Evolutionary conservation across 2,329 filamentous ascomycete genomes (phyloP), one percentile per base, ranked within the genome.

Genomic region (Ceratocystis cubensis): DNA sequence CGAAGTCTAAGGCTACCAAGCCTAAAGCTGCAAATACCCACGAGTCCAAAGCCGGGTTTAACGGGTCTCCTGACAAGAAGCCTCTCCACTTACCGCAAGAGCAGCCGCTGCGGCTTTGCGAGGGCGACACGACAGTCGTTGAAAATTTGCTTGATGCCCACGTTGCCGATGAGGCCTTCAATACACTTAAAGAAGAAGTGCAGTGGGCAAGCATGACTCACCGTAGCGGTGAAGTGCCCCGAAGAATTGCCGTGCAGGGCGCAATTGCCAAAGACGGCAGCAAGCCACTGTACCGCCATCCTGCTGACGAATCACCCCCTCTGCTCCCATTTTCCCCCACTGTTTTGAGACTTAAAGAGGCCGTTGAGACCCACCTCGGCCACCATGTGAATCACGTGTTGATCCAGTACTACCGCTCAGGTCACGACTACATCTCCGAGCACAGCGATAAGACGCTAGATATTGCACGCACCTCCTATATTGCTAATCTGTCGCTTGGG

Each of bases 381-480:
- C 94, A 97, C 72, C 78, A 83, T 0, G 76, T 99, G 53, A 99
- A 99, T 72, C 94, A 99, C 73, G 92, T 87, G 0, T 78, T 99
- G 61, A 95, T 99, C 59, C 94, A 99, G 73, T 83, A 91, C 67
- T 99, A 99, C 73, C 89, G 94, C n/a, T 82, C 83, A 70, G 90
- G 93, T 2, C 85, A 84, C 61, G 94, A 99, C 75, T 91, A 91
- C 73, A 99, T 99, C 69, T 94, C 90, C 0, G 94, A 99, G 73
- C 94, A 99, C 73, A 95, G 91, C 48, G 94, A 99, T 74, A 99
- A 99, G 77, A 96, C 93, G 0, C 79, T 99, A 28, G 94, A 99
- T 74, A 94, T 99, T 66, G 86, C 85, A 13, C 84, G 82, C 30
- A 85, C 81, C 3, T 94, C 89, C 28, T 92, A 82, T 68, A 96